A percentile compares a stretch with the other conserved stretches of the same genome.
Evolutionary conservation across 306 rosid genomes (phyloP).

Genomic region (Malus fusca): DNA sequence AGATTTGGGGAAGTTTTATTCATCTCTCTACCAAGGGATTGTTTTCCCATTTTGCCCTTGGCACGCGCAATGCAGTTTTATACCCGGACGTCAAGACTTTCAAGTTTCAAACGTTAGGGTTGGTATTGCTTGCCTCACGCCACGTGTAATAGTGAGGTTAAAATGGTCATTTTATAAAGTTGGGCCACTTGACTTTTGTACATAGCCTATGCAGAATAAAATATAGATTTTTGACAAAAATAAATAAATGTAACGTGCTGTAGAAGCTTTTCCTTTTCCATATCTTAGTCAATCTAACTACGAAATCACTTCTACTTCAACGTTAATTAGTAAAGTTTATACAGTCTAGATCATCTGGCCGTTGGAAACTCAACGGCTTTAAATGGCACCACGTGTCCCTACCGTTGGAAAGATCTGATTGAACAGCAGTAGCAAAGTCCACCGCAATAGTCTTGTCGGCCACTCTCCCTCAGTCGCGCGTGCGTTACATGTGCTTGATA

Average conservation of each 20-base stretch:
- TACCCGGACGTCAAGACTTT: not conserved
- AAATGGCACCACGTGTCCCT: no score
- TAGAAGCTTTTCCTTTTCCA: not conserved
- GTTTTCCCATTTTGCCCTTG: constrained; percentile 28
- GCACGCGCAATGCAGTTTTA: not conserved
- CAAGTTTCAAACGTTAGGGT: not conserved
- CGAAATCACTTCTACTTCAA: no score
- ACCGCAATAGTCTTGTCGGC: accelerated
- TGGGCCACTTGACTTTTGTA: no score
- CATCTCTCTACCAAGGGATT: not conserved
- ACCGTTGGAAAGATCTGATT: no score
- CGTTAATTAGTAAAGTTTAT: no score
- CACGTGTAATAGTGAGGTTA: not conserved
- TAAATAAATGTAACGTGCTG: not conserved
- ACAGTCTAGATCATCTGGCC: no score
- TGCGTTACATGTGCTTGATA: no score
- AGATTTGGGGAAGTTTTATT: not conserved
- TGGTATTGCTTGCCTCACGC: no score
- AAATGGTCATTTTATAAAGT: not conserved
- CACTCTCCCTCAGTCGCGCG: accelerated
- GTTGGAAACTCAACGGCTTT: no score
- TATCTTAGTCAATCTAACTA: no score
- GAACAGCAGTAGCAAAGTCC: no score
- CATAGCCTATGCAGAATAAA: not conserved
- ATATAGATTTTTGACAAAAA: no score